phyloP scores from a whole-genome alignment of 2,329 filamentous ascomycete genomes.

The Cadophora gregata region DNA sequence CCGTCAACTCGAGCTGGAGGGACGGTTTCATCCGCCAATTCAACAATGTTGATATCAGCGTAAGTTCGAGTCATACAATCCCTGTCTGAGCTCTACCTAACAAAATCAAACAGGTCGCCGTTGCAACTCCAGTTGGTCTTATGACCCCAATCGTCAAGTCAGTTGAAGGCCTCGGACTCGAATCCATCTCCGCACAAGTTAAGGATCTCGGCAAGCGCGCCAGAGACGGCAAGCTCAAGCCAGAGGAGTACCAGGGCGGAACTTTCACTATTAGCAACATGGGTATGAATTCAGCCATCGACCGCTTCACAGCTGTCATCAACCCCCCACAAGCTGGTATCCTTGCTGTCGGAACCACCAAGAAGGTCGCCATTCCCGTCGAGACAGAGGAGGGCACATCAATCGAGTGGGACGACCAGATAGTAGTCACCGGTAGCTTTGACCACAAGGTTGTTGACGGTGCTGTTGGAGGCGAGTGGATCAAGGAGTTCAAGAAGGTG shows the following conservation, averaged over 20 bases:
- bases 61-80: slow-evolving; percentile 59
- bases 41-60: slow-evolving; percentile 91
- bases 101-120: slow-evolving; percentile 39
- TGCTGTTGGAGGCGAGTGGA: slow-evolving; percentile 94
- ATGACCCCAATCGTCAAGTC: slow-evolving; percentile 97
- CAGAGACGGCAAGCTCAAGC: slow-evolving; percentile 97
- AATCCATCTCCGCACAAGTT: slow-evolving; percentile 85
- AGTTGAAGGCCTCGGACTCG: slow-evolving; percentile 84
- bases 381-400: slow-evolving; percentile 81
- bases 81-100: background rate
- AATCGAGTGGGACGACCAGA: slow-evolving; percentile 96
- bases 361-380: slow-evolving; percentile 90
- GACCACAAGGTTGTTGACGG: slow-evolving; percentile 99
- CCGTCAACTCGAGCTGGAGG: slow-evolving; percentile 95
- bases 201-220: slow-evolving; percentile 98
- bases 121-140: slow-evolving; percentile 84
- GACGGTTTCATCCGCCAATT: slow-evolving; percentile 90
- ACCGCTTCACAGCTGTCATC: slow-evolving; percentile 98
- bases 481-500: slow-evolving; percentile 95
- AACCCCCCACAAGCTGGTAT: slow-evolving; percentile 98
- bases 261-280: slow-evolving; percentile 99
- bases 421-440: slow-evolving; percentile 92
- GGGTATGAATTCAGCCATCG: slow-evolving; percentile 98
- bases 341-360: slow-evolving; percentile 90
- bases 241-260: slow-evolving; percentile 98